These are phyloP conservation scores for Mesotaenium endlicherianum DNA, from an alignment of 139 green algal species.

Conservation along the genomic window DNA sequence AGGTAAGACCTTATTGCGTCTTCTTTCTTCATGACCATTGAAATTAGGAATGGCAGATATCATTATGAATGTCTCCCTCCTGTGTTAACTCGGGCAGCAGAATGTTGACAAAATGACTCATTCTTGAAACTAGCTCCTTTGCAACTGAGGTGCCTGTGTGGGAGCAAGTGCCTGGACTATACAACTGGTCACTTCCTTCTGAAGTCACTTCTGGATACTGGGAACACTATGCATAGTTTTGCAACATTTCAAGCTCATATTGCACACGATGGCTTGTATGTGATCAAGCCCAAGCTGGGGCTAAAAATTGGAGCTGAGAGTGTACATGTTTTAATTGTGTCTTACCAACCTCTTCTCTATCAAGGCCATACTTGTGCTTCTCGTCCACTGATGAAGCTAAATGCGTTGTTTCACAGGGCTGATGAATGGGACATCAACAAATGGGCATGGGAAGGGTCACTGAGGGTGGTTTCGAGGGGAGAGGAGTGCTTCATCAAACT, in stretches of 20 bases:
- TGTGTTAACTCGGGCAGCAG: no score
- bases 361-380: no score
- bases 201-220: no score
- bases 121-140: not conserved
- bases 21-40: not conserved
- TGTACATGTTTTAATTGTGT: not conserved
- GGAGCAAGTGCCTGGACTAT: no score
- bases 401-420: conserved; percentile 30
- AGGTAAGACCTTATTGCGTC: not conserved
- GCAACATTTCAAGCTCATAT: not conserved
- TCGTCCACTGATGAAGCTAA: not conserved
- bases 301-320: not conserved
- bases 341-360: not conserved
- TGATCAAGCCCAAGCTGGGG: not conserved
- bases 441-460: conserved; percentile 46
- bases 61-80: not conserved
- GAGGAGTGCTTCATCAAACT: conserved; percentile 37
- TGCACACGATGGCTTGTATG: not conserved
- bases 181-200: no score
- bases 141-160: no score
- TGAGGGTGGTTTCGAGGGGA: conserved; percentile 22
- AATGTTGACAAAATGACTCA: not conserved
- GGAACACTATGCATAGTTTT: no score
- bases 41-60: not conserved
- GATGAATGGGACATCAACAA: conserved; percentile 56